Evolutionary conservation across 768 basidiomycete genomes (phyloP).

Genomic region (Lactarius indigo): DNA sequence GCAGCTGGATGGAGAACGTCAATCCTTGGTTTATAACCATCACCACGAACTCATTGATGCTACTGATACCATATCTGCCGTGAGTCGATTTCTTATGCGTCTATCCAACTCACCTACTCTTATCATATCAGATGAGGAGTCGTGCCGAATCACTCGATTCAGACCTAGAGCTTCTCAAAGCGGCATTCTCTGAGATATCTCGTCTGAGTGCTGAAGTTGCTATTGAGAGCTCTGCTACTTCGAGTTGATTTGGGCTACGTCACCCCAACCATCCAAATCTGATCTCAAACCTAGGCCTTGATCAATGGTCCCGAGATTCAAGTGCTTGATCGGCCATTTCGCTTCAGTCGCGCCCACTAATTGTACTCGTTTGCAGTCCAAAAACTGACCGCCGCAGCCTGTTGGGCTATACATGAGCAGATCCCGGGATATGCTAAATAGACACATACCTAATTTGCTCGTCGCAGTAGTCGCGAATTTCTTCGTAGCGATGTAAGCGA

Average conservation of each 20-base stretch:
- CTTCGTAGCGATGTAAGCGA: slow-evolving; percentile 22
- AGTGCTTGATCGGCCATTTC: background rate
- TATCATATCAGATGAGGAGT: slow-evolving; percentile 71
- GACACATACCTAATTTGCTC: slow-evolving; percentile 23
- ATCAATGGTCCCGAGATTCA: background rate
- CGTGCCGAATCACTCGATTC: slow-evolving; percentile 82
- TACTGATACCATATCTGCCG: slow-evolving; percentile 85
- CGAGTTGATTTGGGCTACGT: background rate
- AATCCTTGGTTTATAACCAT: slow-evolving; percentile 91
- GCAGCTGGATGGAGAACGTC: slow-evolving; percentile 81
- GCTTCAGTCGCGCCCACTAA: background rate
- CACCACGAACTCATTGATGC: slow-evolving; percentile 95
- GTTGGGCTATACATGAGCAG: slow-evolving; percentile 2
- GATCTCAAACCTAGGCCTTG: background rate
- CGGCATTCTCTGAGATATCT: slow-evolving; percentile 84
- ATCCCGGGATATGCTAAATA: background rate
- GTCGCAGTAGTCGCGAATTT: slow-evolving; percentile 24
- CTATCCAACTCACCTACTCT: background rate
- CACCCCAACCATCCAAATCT: background rate
- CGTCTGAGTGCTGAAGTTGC: slow-evolving; percentile 68
- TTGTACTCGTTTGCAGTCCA: background rate
- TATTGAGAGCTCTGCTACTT: slow-evolving; percentile 35
- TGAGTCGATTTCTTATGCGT: slow-evolving; percentile 36
- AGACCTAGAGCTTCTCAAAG: slow-evolving; percentile 76
- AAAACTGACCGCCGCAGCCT: slow-evolving; percentile 20